phyloP scores from a whole-genome alignment of 129 eudicot genomes.

The Tagetes patula region DNA sequence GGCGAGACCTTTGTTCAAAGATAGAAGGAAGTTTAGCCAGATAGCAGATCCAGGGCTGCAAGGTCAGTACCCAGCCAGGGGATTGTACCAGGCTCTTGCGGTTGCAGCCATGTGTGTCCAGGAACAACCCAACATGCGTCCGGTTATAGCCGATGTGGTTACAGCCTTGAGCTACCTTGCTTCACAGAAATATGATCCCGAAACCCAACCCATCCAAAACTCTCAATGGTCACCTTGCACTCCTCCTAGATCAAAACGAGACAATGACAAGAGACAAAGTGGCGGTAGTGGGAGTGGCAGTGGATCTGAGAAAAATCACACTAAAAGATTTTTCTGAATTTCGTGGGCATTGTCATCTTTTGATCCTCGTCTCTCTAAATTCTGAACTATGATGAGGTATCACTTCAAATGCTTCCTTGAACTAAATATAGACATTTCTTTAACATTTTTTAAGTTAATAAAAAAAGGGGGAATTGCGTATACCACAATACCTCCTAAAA shows the following conservation, averaged over 20 bases:
- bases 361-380: conserved; percentile 14
- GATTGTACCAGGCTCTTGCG: conserved; percentile 70
- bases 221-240: conserved; percentile 49
- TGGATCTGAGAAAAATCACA: conserved; percentile 44
- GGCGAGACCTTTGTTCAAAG: conserved; percentile 72
- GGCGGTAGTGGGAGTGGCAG: conserved; percentile 39
- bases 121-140: conserved; percentile 72
- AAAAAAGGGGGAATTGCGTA: not conserved
- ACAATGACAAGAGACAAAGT: conserved; percentile 33
- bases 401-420: conserved; percentile 12
- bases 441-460: too few species aligned
- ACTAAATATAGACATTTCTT: not conserved
- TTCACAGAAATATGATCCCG: conserved; percentile 55
- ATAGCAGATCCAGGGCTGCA: conserved; percentile 67
- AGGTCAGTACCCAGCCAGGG: conserved; percentile 65
- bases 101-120: conserved; percentile 82
- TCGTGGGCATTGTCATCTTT: conserved; percentile 1
- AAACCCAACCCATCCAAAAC: conserved; percentile 41
- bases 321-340: conserved; percentile 27
- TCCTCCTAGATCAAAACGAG: conserved; percentile 59
- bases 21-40: conserved; percentile 55
- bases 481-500: too few species aligned
- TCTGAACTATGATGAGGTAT: conserved; percentile 27
- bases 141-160: conserved; percentile 68
- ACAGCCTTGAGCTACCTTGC: conserved; percentile 71